Percentiles rank a stretch among this genome's conserved stretches.
Evolutionary conservation across 345 rosid species (phyloP).

Genomic region (Rubroshorea leprosula): DNA sequence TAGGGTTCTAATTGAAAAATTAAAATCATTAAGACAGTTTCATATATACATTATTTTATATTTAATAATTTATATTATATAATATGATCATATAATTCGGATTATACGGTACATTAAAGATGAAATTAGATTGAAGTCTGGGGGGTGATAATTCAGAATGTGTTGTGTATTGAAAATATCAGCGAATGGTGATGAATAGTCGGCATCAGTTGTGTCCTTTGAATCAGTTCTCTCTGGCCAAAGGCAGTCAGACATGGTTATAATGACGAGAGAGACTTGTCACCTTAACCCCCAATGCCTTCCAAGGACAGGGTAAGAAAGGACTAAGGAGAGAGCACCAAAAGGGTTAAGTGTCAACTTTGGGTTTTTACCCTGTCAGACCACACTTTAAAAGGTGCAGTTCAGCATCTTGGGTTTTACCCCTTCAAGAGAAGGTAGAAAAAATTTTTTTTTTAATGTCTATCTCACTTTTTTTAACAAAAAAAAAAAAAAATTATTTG

Average conservation of each 20-base stretch:
- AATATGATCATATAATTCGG: too few species aligned
- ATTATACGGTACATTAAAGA: too few species aligned
- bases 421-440: background rate
- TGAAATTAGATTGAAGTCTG: too few species aligned
- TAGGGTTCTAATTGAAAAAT: too few species aligned
- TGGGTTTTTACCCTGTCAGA: constrained; percentile 22
- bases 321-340: constrained; percentile 6
- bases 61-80: too few species aligned
- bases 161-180: constrained; percentile 32
- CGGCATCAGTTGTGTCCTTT: constrained; percentile 50
- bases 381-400: constrained; percentile 1
- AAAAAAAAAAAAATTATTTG: too few species aligned
- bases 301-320: too few species aligned
- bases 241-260: constrained; percentile 61
- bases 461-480: too few species aligned
- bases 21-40: too few species aligned
- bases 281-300: constrained; percentile 31
- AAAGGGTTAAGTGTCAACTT: constrained; percentile 9
- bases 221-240: constrained; percentile 51
- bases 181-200: constrained; percentile 56
- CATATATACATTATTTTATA: too few species aligned
- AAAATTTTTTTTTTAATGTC: too few species aligned
- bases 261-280: constrained; percentile 78
- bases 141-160: too few species aligned
- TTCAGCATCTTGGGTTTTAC: constrained; percentile 14